A percentile compares a stretch with the other conserved stretches of the same genome.
These are phyloP conservation scores for Lipomyces yamadae DNA, from an alignment of 805 yeast species.

Conservation along the genomic window DNA sequence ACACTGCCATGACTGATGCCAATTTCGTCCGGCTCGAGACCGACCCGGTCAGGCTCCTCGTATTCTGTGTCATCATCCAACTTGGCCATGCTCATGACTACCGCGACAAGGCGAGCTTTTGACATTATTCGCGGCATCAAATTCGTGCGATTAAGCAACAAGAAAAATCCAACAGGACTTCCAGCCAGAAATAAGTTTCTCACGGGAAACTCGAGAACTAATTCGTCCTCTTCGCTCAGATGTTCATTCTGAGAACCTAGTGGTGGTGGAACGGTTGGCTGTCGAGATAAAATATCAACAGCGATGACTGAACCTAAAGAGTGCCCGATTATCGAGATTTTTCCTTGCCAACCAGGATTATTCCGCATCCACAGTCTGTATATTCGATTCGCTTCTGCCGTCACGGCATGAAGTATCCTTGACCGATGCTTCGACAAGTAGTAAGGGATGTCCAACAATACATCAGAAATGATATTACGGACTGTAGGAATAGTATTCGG, in stretches of 20 bases:
- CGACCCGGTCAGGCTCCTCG: slow-evolving; percentile 1
- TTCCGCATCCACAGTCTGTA: slow-evolving; percentile 62
- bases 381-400: slow-evolving; percentile 69
- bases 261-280: slow-evolving; percentile 45
- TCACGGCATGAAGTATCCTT: slow-evolving; percentile 69
- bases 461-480: slow-evolving; percentile 80
- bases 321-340: slow-evolving; percentile 79
- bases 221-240: slow-evolving; percentile 42
- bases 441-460: slow-evolving; percentile 76
- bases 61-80: background rate
- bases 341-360: slow-evolving; percentile 67
- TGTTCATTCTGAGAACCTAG: slow-evolving; percentile 21
- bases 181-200: slow-evolving; percentile 80
- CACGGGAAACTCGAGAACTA: slow-evolving; percentile 68
- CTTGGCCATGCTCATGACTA: slow-evolving; percentile 12
- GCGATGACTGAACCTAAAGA: slow-evolving; percentile 84
- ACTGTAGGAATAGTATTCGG: slow-evolving; percentile 77
- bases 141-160: slow-evolving; percentile 42
- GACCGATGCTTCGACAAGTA: slow-evolving; percentile 75
- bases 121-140: slow-evolving; percentile 42
- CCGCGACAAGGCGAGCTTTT: background rate
- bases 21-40: slow-evolving; percentile 55
- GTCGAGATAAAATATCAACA: slow-evolving; percentile 66
- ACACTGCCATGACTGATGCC: slow-evolving; percentile 54
- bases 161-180: slow-evolving; percentile 83